Conservation (phyloP, 2,329 filamentous ascomycete species). For the Cryphonectria radicalis region DNA sequence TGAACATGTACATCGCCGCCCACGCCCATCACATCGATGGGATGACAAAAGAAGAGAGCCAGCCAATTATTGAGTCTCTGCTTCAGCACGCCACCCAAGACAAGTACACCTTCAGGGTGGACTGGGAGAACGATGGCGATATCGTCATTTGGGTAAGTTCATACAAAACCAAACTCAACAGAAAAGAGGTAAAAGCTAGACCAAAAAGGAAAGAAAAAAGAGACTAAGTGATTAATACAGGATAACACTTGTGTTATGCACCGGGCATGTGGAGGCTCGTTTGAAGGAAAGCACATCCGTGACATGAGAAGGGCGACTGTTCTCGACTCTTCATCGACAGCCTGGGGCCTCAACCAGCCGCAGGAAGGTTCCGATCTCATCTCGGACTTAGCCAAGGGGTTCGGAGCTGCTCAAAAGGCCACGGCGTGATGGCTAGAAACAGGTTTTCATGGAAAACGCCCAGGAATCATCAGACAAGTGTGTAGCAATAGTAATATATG, state of each 20-base stretch:
- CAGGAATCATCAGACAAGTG: too few species aligned
- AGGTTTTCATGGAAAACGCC: too few species aligned
- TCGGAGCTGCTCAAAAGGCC: too few species aligned
- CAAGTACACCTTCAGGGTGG: constrained; percentile 8
- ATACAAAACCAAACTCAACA: not conserved
- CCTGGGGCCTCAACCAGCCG: not conserved
- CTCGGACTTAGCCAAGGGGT: too few species aligned
- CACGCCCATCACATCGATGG: constrained; percentile 50
- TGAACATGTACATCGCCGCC: constrained; percentile 50
- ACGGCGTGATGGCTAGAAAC: too few species aligned
- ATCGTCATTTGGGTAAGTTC: constrained; percentile 3
- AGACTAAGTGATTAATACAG: not conserved
- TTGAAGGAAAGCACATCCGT: not conserved
- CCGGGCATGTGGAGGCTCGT: not conserved
- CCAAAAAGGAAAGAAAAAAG: not conserved
- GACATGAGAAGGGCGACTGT: constrained; percentile 2
- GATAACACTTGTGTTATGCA: constrained; percentile 8
- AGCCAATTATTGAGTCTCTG: not conserved
- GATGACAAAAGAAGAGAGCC: constrained; percentile 2
- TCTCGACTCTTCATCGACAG: not conserved
- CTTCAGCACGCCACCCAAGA: not conserved
- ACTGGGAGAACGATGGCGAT: constrained; percentile 5
- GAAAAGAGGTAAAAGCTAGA: not conserved
- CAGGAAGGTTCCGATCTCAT: too few species aligned
- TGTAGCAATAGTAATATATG: too few species aligned